Conservation (phyloP, 148 eudicot species). For the Cornus controversa region DNA sequence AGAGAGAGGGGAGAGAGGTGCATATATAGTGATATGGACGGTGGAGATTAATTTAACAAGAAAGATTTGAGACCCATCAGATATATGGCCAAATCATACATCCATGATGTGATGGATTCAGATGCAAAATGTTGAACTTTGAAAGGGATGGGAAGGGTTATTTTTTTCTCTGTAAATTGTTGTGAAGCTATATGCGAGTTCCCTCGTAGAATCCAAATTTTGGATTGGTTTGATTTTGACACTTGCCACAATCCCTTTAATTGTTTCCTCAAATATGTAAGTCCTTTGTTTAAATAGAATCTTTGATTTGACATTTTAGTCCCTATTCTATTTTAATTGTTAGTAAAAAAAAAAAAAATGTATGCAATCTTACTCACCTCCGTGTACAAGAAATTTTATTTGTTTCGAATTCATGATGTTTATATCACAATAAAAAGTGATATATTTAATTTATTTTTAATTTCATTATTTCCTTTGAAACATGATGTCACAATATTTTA, state of each 20-base stretch:
- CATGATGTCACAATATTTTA: no score
- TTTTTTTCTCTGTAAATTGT: neutral
- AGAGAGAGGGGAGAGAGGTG: neutral
- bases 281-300: neutral
- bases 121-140: neutral
- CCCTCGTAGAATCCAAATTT: neutral
- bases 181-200: neutral
- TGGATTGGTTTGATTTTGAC: neutral
- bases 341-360: no score
- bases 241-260: neutral
- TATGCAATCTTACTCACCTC: no score
- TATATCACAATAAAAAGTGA: no score
- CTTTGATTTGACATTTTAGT: neutral
- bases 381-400: no score
- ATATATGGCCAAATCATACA: neutral
- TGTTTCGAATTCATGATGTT: no score
- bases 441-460: no score
- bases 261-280: neutral
- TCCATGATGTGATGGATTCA: neutral
- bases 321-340: neutral
- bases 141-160: neutral
- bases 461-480: no score
- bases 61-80: neutral
- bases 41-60: slow-evolving; percentile 12
- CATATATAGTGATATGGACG: slow-evolving; percentile 17